Evolutionary conservation across 2,329 filamentous ascomycete species (phyloP), one percentile per base, ranked within the genome.

Genomic region (Aureobasidium lini): DNA sequence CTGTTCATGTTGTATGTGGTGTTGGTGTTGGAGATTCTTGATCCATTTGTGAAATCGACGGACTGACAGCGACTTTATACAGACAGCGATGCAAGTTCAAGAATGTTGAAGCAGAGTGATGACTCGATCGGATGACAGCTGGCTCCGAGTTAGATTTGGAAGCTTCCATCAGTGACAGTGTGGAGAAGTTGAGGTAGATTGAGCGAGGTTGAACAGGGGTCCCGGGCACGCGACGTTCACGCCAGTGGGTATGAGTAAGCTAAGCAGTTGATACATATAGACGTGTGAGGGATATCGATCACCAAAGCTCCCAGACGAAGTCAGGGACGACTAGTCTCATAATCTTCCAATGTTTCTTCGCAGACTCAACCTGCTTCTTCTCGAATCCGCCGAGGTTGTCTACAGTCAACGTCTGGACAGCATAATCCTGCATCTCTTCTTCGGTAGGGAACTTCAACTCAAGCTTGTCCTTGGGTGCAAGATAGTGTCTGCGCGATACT

Each of bases 221-320:
- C 32, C 5, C 23, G 44, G n/a, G 13, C 44, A 32, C 28, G 44
- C 7, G n/a, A 47, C 4, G 4, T 23, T 23, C 23, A 23, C 23
- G 23, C n/a, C n/a, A n/a, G n/a, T 23, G 23, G 23, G 23, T 23
- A 23, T 23, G 34, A 13, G 34, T 36, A 36, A 9, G 8, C 34
- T 36, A 36, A 9, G 5, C 34, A 36, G 15, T n/a, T 13, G 15
- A 13, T 13, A 40, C 10, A 40, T 40, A 8, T 8, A 8, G 13
- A 36, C 8, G 34, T 13, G 34, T 4, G 37, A n/a, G 15, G 10
- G 37, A n/a, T 6, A 42, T 4, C 36, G 40, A 57, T 81, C 73
- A 96, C 90, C 90, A 97, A 67, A 84, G 82, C 76, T 95, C 88
- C 94, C 94, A 99, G 29, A 97, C 83, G 11, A 76, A 76, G 60